Conservation (phyloP, 1,284 basidiomycete species). For the Tilletia indica region DNA sequence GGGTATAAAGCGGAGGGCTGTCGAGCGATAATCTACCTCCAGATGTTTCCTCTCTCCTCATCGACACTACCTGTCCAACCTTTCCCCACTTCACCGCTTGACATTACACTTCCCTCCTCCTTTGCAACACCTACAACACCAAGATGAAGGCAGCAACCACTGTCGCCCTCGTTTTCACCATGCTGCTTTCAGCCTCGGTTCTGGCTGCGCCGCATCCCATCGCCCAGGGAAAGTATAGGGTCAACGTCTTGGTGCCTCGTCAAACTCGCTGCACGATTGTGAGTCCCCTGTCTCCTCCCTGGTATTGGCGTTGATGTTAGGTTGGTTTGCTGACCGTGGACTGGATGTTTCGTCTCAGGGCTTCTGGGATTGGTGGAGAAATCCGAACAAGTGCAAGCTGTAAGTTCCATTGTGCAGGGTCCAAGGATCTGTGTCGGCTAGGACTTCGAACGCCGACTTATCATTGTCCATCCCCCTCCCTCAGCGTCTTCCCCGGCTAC, state of each 20-base stretch:
- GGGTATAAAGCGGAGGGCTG: too few relatives aligned
- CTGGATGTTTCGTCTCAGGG: too few relatives aligned
- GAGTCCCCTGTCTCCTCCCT: neutral
- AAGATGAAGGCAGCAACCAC: neutral
- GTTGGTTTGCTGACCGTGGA: neutral
- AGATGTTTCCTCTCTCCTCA: too few relatives aligned
- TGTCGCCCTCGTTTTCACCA: neutral
- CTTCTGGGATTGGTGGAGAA: constrained; percentile 14
- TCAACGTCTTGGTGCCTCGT: neutral
- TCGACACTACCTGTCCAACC: too few relatives aligned
- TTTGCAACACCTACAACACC: neutral
- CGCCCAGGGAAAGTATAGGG: neutral
- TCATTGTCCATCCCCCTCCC: neutral
- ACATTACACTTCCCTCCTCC: neutral
- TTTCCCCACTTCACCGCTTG: too few relatives aligned
- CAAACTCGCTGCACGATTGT: constrained; percentile 10
- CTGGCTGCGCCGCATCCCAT: neutral
- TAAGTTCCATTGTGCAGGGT: neutral
- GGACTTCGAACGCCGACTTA: neutral
- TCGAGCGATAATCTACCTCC: too few relatives aligned
- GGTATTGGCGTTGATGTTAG: too few relatives aligned
- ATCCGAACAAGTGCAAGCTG: constrained; percentile 11
- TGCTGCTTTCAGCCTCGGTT: neutral
- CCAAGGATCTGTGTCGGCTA: neutral
- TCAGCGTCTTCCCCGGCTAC: constrained; percentile 14